Percentiles rank a stretch among this genome's conserved stretches.
phyloP scores from a whole-genome alignment of 2,329 filamentous ascomycete species.

The Colletotrichum neosansevieriae region DNA sequence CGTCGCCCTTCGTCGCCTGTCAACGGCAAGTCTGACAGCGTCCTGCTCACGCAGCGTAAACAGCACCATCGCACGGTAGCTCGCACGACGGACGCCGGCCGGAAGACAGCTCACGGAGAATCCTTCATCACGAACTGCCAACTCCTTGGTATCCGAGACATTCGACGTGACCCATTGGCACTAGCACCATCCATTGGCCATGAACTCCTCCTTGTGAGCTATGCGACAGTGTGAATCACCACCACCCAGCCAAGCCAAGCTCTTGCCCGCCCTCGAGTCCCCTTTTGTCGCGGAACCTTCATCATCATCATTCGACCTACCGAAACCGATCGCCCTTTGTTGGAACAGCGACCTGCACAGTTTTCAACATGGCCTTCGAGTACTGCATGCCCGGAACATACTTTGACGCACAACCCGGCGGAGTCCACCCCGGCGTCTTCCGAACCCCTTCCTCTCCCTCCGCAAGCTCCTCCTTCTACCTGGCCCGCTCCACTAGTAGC shows the following conservation, averaged over 20 bases:
- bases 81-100: slow-evolving; percentile 11
- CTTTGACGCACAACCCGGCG: slow-evolving; percentile 49
- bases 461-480: slow-evolving; percentile 43
- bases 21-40: slow-evolving; percentile 5
- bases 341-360: background rate
- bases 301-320: background rate
- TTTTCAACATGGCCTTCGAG: slow-evolving; percentile 47
- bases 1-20: slow-evolving; percentile 6
- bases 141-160: slow-evolving; percentile 20
- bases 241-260: background rate
- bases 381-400: slow-evolving; percentile 51
- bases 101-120: background rate
- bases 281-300: slow-evolving; percentile 5
- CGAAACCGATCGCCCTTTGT: background rate
- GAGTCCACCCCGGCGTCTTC: slow-evolving; percentile 60
- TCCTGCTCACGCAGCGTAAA: background rate
- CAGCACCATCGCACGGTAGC: slow-evolving; percentile 9
- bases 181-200: slow-evolving; percentile 13
- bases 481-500: slow-evolving; percentile 54
- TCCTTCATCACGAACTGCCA: background rate
- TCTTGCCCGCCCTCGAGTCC: background rate
- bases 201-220: slow-evolving; percentile 29
- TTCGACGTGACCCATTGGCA: slow-evolving; percentile 9
- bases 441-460: slow-evolving; percentile 56
- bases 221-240: slow-evolving; percentile 36